Evolutionary conservation across 1,284 basidiomycete genomes (phyloP), one percentile per base, ranked within the genome.

Genomic region (Mycosarcoma maydis): DNA sequence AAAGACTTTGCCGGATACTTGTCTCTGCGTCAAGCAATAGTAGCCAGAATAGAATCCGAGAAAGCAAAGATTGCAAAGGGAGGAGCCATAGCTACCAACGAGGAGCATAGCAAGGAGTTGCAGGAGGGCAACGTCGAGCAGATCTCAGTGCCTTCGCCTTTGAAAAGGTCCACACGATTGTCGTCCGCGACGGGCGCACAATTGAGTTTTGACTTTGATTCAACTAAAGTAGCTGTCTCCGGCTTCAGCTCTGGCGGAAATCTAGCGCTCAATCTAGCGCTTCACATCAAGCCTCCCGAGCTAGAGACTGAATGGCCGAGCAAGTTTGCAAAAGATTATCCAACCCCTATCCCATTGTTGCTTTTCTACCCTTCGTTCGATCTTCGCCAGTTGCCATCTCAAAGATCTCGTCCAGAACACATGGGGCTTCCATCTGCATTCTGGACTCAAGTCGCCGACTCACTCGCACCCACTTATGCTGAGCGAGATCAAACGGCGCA

Each of bases 221-320:
- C 49, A 0, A 24, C 34, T 26, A 65, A 61, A 22, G 33, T 75
- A 10, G 62, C 69, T 6, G 40, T 77, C 30, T 73, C 71, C 13
- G 78, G 78, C 24, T 76, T 76, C 55, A 73, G 70, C 42, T 76
- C 77, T 0, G 78, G 78, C 17, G 78, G 72, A 19, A 78, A 78
- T 26, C 65, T 80, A 20, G 76, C 76, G 0, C 53, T 80, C 50
- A 71, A 71, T 33, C 51, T 71, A 1, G 68, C 58, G 1, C 62
- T 71, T 7, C 62, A 71, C 51, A 60, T 71, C 42, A 34, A 54
- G 22, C 68, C 68, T 6, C 68, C 68, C 1, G 58, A 71, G 36
- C 62, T 71, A 26, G 50, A 57, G 6, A 41, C 6, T 0, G 53
- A 61, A 33, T 71, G 68, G 68, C 68, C 68, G 1, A 45, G 48